Evolutionary conservation across 495 filamentous ascomycete genomes (phyloP).

Genomic region (Penicillium roqueforti): DNA sequence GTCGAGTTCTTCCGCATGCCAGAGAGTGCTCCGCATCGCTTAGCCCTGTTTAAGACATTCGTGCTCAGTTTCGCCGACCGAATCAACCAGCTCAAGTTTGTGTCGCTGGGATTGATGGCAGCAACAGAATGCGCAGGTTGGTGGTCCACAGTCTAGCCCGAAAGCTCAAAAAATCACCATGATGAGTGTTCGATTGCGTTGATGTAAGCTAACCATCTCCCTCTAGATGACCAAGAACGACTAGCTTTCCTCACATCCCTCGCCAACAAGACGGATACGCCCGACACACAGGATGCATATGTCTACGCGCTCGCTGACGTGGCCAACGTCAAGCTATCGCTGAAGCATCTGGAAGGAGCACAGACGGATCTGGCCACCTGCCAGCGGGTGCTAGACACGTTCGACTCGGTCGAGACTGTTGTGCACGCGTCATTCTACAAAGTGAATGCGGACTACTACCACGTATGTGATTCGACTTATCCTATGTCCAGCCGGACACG

Average conservation of each 20-base stretch:
- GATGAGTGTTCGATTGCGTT: neutral
- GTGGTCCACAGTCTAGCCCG: conserved; percentile 8
- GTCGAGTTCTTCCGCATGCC: conserved; percentile 83
- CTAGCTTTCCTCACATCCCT: conserved; percentile 81
- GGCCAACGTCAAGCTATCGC: conserved; percentile 79
- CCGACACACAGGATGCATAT: conserved; percentile 91
- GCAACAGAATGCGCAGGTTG: conserved; percentile 82
- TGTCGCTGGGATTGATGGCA: conserved; percentile 79
- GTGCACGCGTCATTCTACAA: conserved; percentile 97
- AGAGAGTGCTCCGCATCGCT: conserved; percentile 75
- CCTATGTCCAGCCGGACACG: neutral
- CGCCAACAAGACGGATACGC: conserved; percentile 82
- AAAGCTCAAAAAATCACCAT: neutral
- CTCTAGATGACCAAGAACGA: conserved; percentile 77
- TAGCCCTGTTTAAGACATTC: conserved; percentile 89
- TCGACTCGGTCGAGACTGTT: conserved; percentile 92
- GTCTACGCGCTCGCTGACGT: conserved; percentile 89
- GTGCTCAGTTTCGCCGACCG: conserved; percentile 94
- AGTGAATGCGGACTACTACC: conserved; percentile 91
- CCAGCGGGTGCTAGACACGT: conserved; percentile 81
- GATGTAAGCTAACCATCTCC: conserved; percentile 7
- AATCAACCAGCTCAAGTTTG: conserved; percentile 98
- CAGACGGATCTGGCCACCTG: conserved; percentile 81
- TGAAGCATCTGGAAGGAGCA: conserved; percentile 69
- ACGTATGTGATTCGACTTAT: conserved; percentile 46